Conservation (phyloP, 768 basidiomycete species). For the Neoboletus magnificus region DNA sequence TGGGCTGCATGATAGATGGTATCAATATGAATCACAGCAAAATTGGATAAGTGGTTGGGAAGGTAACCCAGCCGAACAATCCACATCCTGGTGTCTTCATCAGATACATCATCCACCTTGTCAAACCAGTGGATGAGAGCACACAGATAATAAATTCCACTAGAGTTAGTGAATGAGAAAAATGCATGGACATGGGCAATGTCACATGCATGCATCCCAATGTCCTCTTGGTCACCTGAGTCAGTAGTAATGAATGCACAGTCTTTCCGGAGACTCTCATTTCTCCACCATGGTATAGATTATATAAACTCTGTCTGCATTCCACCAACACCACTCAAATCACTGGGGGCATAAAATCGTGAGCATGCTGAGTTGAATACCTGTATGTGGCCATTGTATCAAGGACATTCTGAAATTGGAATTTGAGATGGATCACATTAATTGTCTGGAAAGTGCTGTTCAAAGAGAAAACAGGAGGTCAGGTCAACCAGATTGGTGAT, state of each 20-base stretch:
- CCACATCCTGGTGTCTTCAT: conserved; percentile 30
- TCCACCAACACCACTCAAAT: no score
- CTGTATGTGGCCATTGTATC: no score
- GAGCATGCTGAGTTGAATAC: no score
- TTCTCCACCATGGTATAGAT: no score
- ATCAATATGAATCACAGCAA: conserved; percentile 25
- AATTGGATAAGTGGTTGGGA: background rate
- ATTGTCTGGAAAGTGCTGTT: no score
- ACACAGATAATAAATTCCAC: background rate
- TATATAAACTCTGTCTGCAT: no score
- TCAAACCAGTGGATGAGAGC: background rate
- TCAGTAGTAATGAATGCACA: background rate
- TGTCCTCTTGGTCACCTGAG: background rate
- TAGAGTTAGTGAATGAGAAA: background rate
- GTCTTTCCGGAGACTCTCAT: background rate
- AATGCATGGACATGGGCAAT: background rate
- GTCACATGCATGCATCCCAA: background rate
- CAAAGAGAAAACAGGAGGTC: no score
- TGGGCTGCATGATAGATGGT: background rate
- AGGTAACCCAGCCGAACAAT: conserved; percentile 10
- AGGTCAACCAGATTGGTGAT: no score
- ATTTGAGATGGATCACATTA: no score
- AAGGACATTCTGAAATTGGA: no score
- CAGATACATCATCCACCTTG: background rate
- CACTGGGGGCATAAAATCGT: no score